Conservation (phyloP, 2,329 filamentous ascomycete genomes). For the Epichloe typhina region DNA sequence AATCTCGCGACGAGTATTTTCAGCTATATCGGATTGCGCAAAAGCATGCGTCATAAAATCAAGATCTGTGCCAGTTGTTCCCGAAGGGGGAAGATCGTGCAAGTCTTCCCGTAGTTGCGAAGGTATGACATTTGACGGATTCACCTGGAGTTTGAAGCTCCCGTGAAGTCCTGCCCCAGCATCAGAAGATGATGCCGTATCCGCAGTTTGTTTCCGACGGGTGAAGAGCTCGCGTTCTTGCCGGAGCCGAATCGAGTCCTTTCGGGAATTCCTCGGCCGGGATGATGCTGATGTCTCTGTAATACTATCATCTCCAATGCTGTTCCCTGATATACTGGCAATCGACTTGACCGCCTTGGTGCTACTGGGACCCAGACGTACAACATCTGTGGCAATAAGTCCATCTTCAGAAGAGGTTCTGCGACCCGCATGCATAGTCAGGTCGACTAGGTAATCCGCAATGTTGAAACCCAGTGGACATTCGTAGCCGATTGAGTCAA, state of each 20-base stretch:
- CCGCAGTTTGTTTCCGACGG: slow-evolving; percentile 50
- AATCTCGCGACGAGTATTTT: slow-evolving; percentile 66
- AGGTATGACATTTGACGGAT: slow-evolving; percentile 30
- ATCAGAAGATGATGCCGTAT: slow-evolving; percentile 50
- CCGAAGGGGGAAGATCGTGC: slow-evolving; percentile 45
- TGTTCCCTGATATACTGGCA: slow-evolving; percentile 66
- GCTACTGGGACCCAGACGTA: slow-evolving; percentile 70
- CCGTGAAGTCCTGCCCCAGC: slow-evolving; percentile 36
- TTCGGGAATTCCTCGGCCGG: slow-evolving; percentile 56
- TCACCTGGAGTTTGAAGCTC: slow-evolving; percentile 38
- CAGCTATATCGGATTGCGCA: slow-evolving; percentile 62
- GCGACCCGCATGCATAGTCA: slow-evolving; percentile 86
- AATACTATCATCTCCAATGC: slow-evolving; percentile 54
- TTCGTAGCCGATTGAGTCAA: slow-evolving; percentile 79
- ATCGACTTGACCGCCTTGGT: slow-evolving; percentile 83
- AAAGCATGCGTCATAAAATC: slow-evolving; percentile 71
- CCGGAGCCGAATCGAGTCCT: slow-evolving; percentile 68
- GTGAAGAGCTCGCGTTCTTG: slow-evolving; percentile 89
- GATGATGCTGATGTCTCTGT: slow-evolving; percentile 44
- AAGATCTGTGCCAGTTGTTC: slow-evolving; percentile 58
- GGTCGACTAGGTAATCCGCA: slow-evolving; percentile 90
- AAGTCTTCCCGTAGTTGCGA: slow-evolving; percentile 57
- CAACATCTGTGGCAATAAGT: slow-evolving; percentile 37
- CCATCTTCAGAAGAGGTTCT: slow-evolving; percentile 44
- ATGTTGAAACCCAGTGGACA: slow-evolving; percentile 98